A percentile compares a stretch with the other conserved stretches of the same genome.
Conservation (phyloP, 345 rosid genomes). For the Eutrema heterophyllum region DNA sequence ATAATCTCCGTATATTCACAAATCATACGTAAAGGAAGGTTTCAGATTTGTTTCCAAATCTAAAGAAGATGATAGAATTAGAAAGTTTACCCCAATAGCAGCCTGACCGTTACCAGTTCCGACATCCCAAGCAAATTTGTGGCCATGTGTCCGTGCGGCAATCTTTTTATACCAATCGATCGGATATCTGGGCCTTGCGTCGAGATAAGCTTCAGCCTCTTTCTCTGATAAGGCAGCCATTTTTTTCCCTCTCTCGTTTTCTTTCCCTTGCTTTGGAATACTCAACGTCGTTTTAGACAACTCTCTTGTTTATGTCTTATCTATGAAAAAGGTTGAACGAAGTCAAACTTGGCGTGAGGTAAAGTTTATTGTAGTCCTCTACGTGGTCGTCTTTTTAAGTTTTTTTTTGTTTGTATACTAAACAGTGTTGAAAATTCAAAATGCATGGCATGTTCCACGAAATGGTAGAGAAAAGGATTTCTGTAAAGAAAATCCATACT, state of each 20-base stretch:
- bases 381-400: not conserved
- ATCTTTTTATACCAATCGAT: slow-evolving; percentile 26
- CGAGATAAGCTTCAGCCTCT: slow-evolving; percentile 25
- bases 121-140: slow-evolving; percentile 29
- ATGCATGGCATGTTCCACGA: not conserved
- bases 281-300: not conserved
- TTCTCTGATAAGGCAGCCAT: slow-evolving; percentile 32
- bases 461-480: not conserved
- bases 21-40: not conserved
- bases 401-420: not conserved
- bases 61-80: not conserved
- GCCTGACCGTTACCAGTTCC: slow-evolving; percentile 32
- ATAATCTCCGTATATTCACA: not conserved
- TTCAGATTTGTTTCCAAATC: not conserved
- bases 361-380: not conserved
- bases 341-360: slow-evolving; percentile 28
- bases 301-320: not conserved
- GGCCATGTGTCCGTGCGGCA: slow-evolving; percentile 14
- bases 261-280: not conserved
- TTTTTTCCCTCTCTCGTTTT: not conserved
- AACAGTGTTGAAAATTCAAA: slow-evolving; percentile 7
- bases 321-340: not conserved
- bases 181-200: slow-evolving; percentile 31
- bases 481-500: not conserved
- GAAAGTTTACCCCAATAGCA: slow-evolving; percentile 28